Evolutionary conservation across 139 green algal species (phyloP), one percentile per base, ranked within the genome.

Genomic region (Haematococcus sp.): DNA sequence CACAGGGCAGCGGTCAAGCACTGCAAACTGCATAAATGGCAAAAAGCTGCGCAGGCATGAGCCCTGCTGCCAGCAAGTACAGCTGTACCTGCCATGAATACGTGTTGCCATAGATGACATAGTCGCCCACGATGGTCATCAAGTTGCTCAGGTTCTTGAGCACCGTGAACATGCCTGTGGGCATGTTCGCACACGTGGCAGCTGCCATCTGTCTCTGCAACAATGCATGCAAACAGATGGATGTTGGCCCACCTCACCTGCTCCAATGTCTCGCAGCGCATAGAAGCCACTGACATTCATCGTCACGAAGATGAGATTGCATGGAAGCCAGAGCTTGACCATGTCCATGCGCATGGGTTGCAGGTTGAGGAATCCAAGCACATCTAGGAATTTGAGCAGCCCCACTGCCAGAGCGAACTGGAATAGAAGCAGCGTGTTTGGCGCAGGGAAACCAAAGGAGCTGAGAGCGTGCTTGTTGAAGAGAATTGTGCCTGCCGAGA

Each of bases 71-170:
- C 15, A 55, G 46, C 46, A 55, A 17, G 17, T 17, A 55, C 46
- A 23, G 46, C 15, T 55, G 46, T 20, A 96, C 90, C 76, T 89
- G 84, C 80, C 76, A 84, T 0, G 69, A 76, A 44, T 89, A 89
- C 0, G 78, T 79, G 19, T 80, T 84, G 4, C 84, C 81, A 68
- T 92, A 97, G 28, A 97, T 77, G 7, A 86, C 76, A 43, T 87
- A 93, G 71, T 98, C 93, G 0, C 91, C 93, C 3, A 30, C 27
- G 5, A 98, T 93, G 13, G 85, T 91, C 69, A 98, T 83, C 28
- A 97, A 33, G 78, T 98, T 98, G 32, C 92, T 93, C 15, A 95
- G 72, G 82, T 98, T 98, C 73, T 98, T 98, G 1, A 98, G 83
- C 25, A 98, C 87, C 1, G 77, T 84, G 20, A 84, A 80, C 82